Conservation (phyloP, 1,139 yeast species). For the Casaregolazyma lundiana region DNA sequence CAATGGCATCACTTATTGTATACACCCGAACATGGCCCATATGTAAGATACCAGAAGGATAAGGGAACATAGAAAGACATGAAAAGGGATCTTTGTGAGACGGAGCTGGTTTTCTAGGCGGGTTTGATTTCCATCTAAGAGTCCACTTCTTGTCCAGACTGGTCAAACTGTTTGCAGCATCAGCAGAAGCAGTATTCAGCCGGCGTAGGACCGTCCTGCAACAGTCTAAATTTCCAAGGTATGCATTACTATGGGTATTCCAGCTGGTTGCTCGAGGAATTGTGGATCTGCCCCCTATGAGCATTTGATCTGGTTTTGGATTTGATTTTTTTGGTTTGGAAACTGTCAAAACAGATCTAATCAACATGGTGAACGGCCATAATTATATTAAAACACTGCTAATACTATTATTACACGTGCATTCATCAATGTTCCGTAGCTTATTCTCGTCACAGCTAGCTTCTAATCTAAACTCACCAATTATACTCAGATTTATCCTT, state of each 20-base stretch:
- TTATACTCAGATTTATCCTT: conserved; percentile 8
- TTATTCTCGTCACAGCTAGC: background rate
- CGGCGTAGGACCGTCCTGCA: background rate
- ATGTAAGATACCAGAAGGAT: conserved; percentile 88
- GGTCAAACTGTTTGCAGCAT: background rate
- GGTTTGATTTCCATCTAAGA: conserved; percentile 24
- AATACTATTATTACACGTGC: background rate
- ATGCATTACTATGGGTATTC: background rate
- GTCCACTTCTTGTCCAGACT: conserved; percentile 33
- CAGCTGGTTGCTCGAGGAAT: background rate
- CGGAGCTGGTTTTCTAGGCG: conserved; percentile 21
- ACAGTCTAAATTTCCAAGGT: no score
- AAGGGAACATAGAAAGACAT: conserved; percentile 87
- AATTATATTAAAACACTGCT: no score
- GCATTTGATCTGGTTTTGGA: background rate
- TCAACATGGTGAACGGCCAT: no score
- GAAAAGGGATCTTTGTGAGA: conserved; percentile 45
- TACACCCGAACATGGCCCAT: conserved; percentile 93
- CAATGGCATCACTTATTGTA: conserved; percentile 79
- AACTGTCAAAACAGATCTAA: no score
- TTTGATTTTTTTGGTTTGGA: no score
- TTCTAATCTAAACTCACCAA: no score
- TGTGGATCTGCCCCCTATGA: background rate
- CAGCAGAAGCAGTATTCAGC: background rate
- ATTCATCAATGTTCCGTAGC: background rate